Base-by-base conservation (phyloP, 73 alveolate species). In the Paramecium sonneborni region DNA sequence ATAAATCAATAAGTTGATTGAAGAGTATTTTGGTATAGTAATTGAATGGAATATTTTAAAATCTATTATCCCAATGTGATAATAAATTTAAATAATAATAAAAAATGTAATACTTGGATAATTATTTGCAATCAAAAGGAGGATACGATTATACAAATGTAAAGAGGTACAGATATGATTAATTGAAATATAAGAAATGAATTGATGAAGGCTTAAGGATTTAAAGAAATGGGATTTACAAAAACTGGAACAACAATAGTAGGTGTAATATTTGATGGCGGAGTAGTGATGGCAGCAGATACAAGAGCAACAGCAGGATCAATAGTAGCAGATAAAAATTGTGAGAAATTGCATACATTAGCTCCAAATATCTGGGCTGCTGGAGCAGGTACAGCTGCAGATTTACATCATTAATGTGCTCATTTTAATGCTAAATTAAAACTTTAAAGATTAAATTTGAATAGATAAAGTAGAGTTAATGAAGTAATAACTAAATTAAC, bases 331-430 rank as follows among this genome's bases (percentile, higher is more conserved):
- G 99, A 98, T 86, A 97, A 97, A 93, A 67, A 67, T 92, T 98
- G 99, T 92, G 95, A 93, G 93, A 98, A 98, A 95, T 94, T 98
- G 52, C 99, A 98, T 88, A 67, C 95, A 86, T 84, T 98, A 3
- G 99, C 99, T 35, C 99, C 99, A 72, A 98, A 98, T 92, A 98
- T 98, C 94, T 97, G 88, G 93, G 94, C 99, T 76, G 98, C 99
- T 85, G 99, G 99, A 41, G 99, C 99, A 10, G 99, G 99, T 39
- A 98, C 99, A 14, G 99, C 99, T 6, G 99, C 99, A 34, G 99
- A 98, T 92, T 94, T 97, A 85, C 98, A 97, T 85, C 97, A 97
- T 88, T 96, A 95, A 70, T 95, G 97, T 62, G 95, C 94, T 72
- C 57, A 85, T 67, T 55, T 85, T 85, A 74, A 92, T 52, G 85